phyloP scores from a whole-genome alignment of 352 stramenopile genomes.

The Phytophthora citricola region DNA sequence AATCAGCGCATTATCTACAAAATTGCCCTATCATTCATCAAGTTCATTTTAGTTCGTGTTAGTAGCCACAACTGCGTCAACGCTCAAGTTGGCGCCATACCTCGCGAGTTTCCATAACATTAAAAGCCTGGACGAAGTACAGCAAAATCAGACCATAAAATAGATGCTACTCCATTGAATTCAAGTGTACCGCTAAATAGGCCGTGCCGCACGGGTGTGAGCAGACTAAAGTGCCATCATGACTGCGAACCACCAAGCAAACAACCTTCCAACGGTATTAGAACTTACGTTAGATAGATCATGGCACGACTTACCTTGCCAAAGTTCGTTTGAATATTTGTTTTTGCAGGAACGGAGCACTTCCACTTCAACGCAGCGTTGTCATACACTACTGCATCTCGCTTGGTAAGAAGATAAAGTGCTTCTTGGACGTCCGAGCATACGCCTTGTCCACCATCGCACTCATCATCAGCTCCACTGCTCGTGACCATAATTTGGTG shows the following conservation, averaged over 20 bases:
- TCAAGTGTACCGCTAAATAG: constrained; percentile 53
- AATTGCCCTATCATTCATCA: constrained; percentile 33
- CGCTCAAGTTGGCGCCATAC: constrained; percentile 20
- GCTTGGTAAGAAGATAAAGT: constrained; percentile 48
- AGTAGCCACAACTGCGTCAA: background rate
- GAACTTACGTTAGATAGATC: background rate
- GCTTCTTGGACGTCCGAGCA: constrained; percentile 62
- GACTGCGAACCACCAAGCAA: constrained; percentile 47
- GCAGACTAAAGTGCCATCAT: constrained; percentile 66
- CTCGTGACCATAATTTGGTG: constrained; percentile 7
- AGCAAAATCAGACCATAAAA: too few relatives aligned
- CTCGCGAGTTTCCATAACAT: constrained; percentile 41
- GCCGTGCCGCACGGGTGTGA: constrained; percentile 43
- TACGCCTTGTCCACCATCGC: constrained; percentile 2
- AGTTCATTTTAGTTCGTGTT: background rate
- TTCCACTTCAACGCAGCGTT: constrained; percentile 44
- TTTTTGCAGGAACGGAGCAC: constrained; percentile 46
- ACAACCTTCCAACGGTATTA: constrained; percentile 32
- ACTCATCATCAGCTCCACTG: constrained; percentile 5
- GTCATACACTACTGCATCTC: constrained; percentile 67
- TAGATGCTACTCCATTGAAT: background rate
- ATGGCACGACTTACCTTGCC: constrained; percentile 43
- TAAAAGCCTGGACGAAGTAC: constrained; percentile 35
- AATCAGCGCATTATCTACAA: constrained; percentile 29
- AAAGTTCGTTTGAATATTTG: constrained; percentile 55